phyloP scores from a whole-genome alignment of 768 basidiomycete species.

The Leccinum subtestaceum region DNA sequence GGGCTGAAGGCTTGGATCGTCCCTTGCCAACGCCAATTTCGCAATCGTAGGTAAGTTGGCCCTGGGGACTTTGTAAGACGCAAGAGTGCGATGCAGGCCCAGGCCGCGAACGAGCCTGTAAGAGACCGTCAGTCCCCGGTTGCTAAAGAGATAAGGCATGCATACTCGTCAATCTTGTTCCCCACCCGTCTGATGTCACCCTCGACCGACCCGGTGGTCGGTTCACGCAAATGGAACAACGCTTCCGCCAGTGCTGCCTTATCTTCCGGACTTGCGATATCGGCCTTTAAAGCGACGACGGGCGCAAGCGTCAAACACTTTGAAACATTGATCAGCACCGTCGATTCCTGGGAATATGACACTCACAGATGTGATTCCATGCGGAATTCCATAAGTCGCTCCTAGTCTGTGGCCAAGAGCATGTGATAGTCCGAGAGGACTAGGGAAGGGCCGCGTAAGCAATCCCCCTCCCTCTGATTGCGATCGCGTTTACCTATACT shows the following conservation, averaged over 20 bases:
- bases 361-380: slow-evolving; percentile 80
- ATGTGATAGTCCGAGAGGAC: slow-evolving; percentile 73
- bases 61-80: slow-evolving; percentile 62
- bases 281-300: slow-evolving; percentile 57
- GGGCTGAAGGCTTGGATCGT: slow-evolving; percentile 35
- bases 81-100: slow-evolving; percentile 55
- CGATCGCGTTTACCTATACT: slow-evolving; percentile 43
- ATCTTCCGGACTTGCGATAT: slow-evolving; percentile 55
- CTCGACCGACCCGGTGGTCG: slow-evolving; percentile 61
- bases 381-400: slow-evolving; percentile 70
- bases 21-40: slow-evolving; percentile 19
- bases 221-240: slow-evolving; percentile 55
- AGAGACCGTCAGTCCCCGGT: slow-evolving; percentile 5
- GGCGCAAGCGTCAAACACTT: slow-evolving; percentile 73
- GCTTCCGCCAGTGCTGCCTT: slow-evolving; percentile 57
- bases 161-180: slow-evolving; percentile 53
- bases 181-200: slow-evolving; percentile 60
- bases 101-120: slow-evolving; percentile 57
- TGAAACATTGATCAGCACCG: neutral
- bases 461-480: neutral
- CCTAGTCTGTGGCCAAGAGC: slow-evolving; percentile 72
- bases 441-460: slow-evolving; percentile 22
- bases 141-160: slow-evolving; percentile 1
- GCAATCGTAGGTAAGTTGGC: slow-evolving; percentile 56
- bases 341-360: slow-evolving; percentile 8